A percentile compares a stretch with the other conserved stretches of the same genome.
These are phyloP conservation scores for Warburgia ugandensis DNA, from an alignment of 164 flowering plant species.

Conservation along the genomic window DNA sequence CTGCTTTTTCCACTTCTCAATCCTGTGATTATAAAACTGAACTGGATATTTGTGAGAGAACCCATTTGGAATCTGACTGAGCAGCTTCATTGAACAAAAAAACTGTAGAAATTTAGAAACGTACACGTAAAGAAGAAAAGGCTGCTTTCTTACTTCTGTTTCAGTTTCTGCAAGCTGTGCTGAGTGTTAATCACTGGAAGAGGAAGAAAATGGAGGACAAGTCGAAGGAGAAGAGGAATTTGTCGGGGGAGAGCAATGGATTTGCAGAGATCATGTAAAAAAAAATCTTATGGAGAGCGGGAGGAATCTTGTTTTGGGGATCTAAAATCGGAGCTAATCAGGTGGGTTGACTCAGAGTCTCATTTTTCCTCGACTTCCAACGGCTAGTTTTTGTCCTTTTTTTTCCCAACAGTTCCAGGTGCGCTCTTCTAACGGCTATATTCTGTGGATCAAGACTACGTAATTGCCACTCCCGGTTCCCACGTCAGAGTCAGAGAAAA, in stretches of 20 bases:
- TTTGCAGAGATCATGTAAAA: slow-evolving; percentile 8
- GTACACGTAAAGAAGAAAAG: too few relatives aligned
- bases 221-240: too few relatives aligned
- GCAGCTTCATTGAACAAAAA: too few relatives aligned
- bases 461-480: too few relatives aligned
- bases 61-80: too few relatives aligned
- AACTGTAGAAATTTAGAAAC: too few relatives aligned
- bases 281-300: neutral
- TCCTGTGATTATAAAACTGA: slow-evolving; percentile 1
- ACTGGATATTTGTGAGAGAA: too few relatives aligned
- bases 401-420: too few relatives aligned
- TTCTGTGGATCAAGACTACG: slow-evolving; percentile 11
- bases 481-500: too few relatives aligned
- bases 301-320: slow-evolving; percentile 6
- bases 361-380: slow-evolving; percentile 16
- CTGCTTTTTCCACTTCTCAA: neutral
- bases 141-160: neutral
- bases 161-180: neutral
- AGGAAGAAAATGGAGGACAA: neutral
- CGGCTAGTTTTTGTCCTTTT: slow-evolving; percentile 28
- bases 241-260: neutral
- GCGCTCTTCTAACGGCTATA: slow-evolving; percentile 30
- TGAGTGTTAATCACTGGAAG: neutral
- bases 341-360: slow-evolving; percentile 8
- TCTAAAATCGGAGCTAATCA: slow-evolving; percentile 9